These are phyloP conservation scores for Medicago truncatula DNA, from an alignment of 306 rosid genomes.

Conservation along the genomic window MtrunA17r5.0-ANR NC_053049.1:37091501-37092000, in stretches of 20 bases:
- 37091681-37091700: slow-evolving; percentile 76
- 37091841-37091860: slow-evolving; percentile 42
- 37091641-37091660: slow-evolving; percentile 75
- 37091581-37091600: slow-evolving; percentile 60
- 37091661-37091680: slow-evolving; percentile 78
- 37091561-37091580: slow-evolving; percentile 67
- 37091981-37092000: neutral
- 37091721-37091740: slow-evolving; percentile 51
- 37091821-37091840: slow-evolving; percentile 45
- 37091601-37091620: slow-evolving; percentile 41
- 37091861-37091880: slow-evolving; percentile 3
- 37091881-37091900: neutral
- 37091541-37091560: slow-evolving; percentile 65
- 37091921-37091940: neutral
- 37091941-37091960: neutral
- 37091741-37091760: slow-evolving; percentile 62
- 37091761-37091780: slow-evolving; percentile 57
- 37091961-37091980: neutral
- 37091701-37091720: slow-evolving; percentile 76
- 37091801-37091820: slow-evolving; percentile 30
- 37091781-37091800: slow-evolving; percentile 56
- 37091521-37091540: slow-evolving; percentile 78
- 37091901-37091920: neutral
- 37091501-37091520: slow-evolving; percentile 55
- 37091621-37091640: slow-evolving; percentile 32